These are phyloP conservation scores for Sordaria brevicollis DNA, from an alignment of 495 filamentous ascomycete genomes.

Conservation along the genomic window DNA sequence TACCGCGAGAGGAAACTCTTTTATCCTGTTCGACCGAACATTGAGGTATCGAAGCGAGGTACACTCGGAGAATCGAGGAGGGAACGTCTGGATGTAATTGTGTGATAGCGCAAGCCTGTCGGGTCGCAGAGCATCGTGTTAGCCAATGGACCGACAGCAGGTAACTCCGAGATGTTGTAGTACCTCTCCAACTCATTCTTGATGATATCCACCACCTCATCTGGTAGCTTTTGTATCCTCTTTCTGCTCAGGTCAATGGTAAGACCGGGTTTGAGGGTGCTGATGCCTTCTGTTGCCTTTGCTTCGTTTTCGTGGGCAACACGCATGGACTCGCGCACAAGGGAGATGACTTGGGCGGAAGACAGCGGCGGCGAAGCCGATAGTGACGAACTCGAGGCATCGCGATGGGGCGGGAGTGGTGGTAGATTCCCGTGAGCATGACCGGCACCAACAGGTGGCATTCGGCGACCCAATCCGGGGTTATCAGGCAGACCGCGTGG, in stretches of 20 bases:
- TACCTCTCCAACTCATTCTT: slow-evolving; percentile 89
- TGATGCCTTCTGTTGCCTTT: slow-evolving; percentile 56
- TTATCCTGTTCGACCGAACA: slow-evolving; percentile 74
- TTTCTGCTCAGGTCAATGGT: slow-evolving; percentile 85
- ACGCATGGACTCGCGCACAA: slow-evolving; percentile 56
- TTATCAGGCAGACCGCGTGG: slow-evolving; percentile 30
- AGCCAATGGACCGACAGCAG: slow-evolving; percentile 3
- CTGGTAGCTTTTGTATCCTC: slow-evolving; percentile 68
- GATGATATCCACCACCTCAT: slow-evolving; percentile 84
- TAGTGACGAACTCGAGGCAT: slow-evolving; percentile 25
- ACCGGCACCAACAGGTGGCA: slow-evolving; percentile 18
- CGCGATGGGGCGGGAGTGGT: slow-evolving; percentile 27
- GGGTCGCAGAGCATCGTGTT: background rate
- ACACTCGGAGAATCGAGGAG: slow-evolving; percentile 74
- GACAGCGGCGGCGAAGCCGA: slow-evolving; percentile 33
- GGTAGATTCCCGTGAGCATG: slow-evolving; percentile 23
- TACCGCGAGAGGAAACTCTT: slow-evolving; percentile 79
- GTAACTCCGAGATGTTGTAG: background rate
- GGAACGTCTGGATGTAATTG: slow-evolving; percentile 73
- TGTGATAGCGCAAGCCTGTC: slow-evolving; percentile 77
- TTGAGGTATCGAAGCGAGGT: slow-evolving; percentile 90
- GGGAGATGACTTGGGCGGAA: slow-evolving; percentile 38
- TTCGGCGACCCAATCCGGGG: slow-evolving; percentile 29
- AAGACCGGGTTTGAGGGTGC: slow-evolving; percentile 62
- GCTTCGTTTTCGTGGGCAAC: slow-evolving; percentile 59